Evolutionary conservation across 2,329 filamentous ascomycete genomes (phyloP).

Genomic region (Cladophialophora chaetospira): DNA sequence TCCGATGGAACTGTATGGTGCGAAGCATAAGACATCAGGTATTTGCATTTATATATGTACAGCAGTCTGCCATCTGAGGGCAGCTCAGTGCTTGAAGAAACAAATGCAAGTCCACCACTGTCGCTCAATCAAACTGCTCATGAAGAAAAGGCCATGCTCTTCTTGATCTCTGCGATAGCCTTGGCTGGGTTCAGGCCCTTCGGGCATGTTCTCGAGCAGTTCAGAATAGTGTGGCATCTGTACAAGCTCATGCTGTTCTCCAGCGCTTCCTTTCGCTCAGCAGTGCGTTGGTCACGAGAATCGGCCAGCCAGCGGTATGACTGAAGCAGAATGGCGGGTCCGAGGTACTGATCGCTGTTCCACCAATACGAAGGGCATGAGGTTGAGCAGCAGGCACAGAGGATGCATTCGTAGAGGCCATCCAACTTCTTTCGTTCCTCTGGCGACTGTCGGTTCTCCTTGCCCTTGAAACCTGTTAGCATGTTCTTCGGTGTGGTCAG

Average conservation of each 20-base stretch:
- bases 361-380: constrained; percentile 99
- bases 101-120: not conserved
- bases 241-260: constrained; percentile 99
- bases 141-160: constrained; percentile 70
- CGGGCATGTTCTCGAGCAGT: constrained; percentile 96
- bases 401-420: constrained; percentile 97
- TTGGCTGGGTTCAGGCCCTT: constrained; percentile 96
- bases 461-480: constrained; percentile 61
- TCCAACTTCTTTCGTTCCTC: constrained; percentile 95
- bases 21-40: not conserved
- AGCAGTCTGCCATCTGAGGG: constrained; percentile 6
- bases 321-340: constrained; percentile 91
- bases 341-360: constrained; percentile 98
- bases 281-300: constrained; percentile 86
- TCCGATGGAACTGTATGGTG: not conserved
- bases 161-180: constrained; percentile 98
- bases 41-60: constrained; percentile 14
- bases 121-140: not conserved
- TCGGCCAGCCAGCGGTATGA: constrained; percentile 98
- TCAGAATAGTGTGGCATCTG: constrained; percentile 98
- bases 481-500: constrained; percentile 23
- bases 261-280: constrained; percentile 83
- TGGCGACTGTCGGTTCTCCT: constrained; percentile 87
- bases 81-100: not conserved
- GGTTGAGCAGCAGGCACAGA: constrained; percentile 98